Evolutionary conservation across 306 rosid species (phyloP).

Genomic region (Adenanthera pavonina): DNA sequence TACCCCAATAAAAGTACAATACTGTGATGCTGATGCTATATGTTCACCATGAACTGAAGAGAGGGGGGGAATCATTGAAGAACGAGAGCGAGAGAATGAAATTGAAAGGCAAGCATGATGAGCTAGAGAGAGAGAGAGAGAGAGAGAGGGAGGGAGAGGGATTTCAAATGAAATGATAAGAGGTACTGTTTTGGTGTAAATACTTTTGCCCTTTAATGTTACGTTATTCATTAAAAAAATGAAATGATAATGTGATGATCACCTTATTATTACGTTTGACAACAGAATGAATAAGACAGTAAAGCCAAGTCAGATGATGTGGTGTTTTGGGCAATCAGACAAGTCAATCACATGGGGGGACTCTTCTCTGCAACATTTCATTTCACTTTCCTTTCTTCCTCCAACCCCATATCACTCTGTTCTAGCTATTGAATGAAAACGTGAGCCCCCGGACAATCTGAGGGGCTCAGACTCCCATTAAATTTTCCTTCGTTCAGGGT

Average conservation of each 20-base stretch:
- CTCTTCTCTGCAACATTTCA: neutral
- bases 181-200: too few relatives aligned
- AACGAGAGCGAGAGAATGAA: neutral
- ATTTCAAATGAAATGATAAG: too few relatives aligned
- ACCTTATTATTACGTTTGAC: constrained; percentile 1
- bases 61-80: neutral
- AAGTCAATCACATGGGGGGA: neutral
- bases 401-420: neutral
- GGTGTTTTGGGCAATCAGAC: constrained; percentile 5
- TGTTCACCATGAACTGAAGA: neutral
- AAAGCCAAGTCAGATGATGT: neutral
- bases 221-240: too few relatives aligned
- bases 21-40: neutral
- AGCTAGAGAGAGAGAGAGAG: neutral
- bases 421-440: neutral
- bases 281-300: neutral
- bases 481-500: neutral
- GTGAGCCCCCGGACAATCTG: neutral
- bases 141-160: neutral
- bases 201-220: too few relatives aligned
- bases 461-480: neutral
- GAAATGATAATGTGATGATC: constrained; percentile 9
- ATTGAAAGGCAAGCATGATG: neutral
- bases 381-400: too few relatives aligned
- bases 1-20: neutral